Evolutionary conservation across 768 basidiomycete genomes (phyloP).

Genomic region (Rossbeevera mucosa): DNA sequence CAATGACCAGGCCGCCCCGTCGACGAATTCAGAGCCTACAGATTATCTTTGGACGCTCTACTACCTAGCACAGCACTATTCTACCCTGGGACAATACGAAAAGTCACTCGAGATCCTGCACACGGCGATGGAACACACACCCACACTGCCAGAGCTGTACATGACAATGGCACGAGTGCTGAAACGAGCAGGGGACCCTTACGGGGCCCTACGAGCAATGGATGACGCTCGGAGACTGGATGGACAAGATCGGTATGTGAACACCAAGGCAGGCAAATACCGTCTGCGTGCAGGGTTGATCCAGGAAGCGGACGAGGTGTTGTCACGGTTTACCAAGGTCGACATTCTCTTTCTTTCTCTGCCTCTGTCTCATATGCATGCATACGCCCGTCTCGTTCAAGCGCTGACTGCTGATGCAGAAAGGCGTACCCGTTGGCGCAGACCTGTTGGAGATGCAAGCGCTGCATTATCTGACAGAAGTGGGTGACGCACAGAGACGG

Average conservation of each 20-base stretch:
- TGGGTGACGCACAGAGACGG: conserved; percentile 66
- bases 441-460: conserved; percentile 98
- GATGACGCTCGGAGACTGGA: conserved; percentile 84
- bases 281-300: conserved; percentile 76
- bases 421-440: conserved; percentile 73
- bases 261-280: conserved; percentile 92
- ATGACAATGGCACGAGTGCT: conserved; percentile 78
- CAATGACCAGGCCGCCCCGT: conserved; percentile 30
- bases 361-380: background rate
- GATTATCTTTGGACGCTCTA: conserved; percentile 93
- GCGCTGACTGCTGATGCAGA: conserved; percentile 46
- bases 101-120: conserved; percentile 60
- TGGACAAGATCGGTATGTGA: conserved; percentile 92
- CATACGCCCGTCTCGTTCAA: background rate
- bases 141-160: conserved; percentile 87
- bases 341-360: conserved; percentile 14
- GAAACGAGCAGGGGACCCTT: conserved; percentile 79
- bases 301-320: conserved; percentile 65
- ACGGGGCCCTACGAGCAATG: conserved; percentile 68
- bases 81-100: conserved; percentile 46
- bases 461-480: conserved; percentile 77
- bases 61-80: conserved; percentile 89
- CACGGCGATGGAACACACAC: conserved; percentile 75
- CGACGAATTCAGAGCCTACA: conserved; percentile 49
- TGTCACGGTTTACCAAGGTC: conserved; percentile 92